Evolutionary conservation across 192 early-diverging fungal genomes (phyloP).

Genomic region (Backusella morwellensis): DNA sequence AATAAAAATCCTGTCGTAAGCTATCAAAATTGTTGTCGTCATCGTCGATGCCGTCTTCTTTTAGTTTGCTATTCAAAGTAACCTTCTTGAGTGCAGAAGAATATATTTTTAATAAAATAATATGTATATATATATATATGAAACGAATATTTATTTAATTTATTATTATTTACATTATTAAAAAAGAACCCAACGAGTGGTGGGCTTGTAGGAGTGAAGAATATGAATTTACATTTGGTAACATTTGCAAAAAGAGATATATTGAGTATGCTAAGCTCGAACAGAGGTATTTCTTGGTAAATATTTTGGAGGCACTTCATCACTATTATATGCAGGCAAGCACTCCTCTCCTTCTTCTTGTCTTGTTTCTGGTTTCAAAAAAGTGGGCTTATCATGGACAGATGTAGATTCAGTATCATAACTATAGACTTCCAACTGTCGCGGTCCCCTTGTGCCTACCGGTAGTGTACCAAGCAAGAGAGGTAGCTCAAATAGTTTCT

Average conservation of each 20-base stretch:
- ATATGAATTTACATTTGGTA: neutral
- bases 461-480: conserved; percentile 22
- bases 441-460: conserved; percentile 4
- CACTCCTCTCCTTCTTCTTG: neutral
- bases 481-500: conserved; percentile 21
- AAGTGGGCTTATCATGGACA: conserved; percentile 8
- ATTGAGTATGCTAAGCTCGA: neutral
- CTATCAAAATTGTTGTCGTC: too few relatives aligned
- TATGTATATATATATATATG: neutral
- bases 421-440: neutral
- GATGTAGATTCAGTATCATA: neutral
- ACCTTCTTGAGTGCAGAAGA: neutral
- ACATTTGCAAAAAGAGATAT: neutral
- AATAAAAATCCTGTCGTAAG: too few relatives aligned
- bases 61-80: too few relatives aligned
- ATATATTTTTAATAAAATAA: neutral
- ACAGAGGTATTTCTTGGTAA: neutral
- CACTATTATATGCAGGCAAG: conserved; percentile 17
- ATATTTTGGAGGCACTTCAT: conserved; percentile 6
- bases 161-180: neutral
- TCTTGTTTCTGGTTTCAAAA: neutral
- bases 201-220: neutral
- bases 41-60: too few relatives aligned
- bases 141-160: neutral
- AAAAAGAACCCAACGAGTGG: neutral